A percentile compares a stretch with the other conserved stretches of the same genome.
Conservation (phyloP, 2,329 filamentous ascomycete species). For the Pestalotiopsis fici region DNA sequence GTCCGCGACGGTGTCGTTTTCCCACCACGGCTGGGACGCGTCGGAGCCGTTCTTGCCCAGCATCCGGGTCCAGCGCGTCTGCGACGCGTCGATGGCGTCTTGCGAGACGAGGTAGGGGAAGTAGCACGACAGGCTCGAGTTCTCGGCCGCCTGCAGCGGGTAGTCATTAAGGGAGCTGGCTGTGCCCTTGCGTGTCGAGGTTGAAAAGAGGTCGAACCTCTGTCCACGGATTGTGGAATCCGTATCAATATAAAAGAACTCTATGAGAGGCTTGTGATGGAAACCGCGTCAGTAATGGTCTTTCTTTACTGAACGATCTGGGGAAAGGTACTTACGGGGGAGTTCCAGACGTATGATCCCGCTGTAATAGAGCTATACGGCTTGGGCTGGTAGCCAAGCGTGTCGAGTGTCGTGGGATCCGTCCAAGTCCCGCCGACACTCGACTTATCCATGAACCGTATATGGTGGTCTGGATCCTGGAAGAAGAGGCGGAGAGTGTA, state of each 20-base stretch:
- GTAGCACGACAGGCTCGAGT: constrained; percentile 18
- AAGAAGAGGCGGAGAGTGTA: constrained; percentile 23
- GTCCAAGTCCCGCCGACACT: constrained; percentile 17
- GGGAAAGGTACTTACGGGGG: constrained; percentile 15
- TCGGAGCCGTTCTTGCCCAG: constrained; percentile 15
- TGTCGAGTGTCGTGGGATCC: constrained; percentile 17
- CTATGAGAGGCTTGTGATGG: constrained; percentile 14
- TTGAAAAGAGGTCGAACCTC: constrained; percentile 16
- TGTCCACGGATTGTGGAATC: constrained; percentile 18
- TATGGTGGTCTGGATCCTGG: constrained; percentile 17
- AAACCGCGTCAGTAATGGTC: neutral
- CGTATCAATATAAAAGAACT: constrained; percentile 23
- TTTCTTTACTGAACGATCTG: neutral
- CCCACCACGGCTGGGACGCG: constrained; percentile 18
- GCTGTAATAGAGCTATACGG: constrained; percentile 19
- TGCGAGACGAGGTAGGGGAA: constrained; percentile 22
- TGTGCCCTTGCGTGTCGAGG: constrained; percentile 15
- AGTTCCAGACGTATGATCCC: constrained; percentile 15
- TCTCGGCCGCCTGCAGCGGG: constrained; percentile 16
- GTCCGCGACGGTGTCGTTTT: constrained; percentile 16
- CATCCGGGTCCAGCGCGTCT: constrained; percentile 20
- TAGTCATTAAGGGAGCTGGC: constrained; percentile 18
- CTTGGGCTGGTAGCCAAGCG: constrained; percentile 17
- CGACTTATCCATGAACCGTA: constrained; percentile 21
- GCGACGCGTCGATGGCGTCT: constrained; percentile 13